A percentile compares a stretch with the other conserved stretches of the same genome.
Conservation (phyloP, 345 rosid genomes). For the Capsella bursapastoris region DNA sequence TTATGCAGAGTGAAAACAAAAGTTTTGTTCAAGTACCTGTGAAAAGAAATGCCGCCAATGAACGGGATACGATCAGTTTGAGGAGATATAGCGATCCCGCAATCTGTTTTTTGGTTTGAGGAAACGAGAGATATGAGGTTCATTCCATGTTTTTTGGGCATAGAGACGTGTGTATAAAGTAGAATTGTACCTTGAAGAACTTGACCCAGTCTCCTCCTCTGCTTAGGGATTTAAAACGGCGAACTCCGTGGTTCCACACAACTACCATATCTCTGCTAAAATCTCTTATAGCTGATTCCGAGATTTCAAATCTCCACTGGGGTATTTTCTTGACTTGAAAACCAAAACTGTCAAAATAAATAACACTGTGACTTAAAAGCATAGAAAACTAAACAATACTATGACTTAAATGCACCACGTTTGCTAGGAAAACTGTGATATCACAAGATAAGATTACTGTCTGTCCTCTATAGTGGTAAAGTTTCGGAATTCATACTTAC, state of each 20-base stretch:
- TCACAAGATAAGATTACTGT: conserved; percentile 7
- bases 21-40: conserved; percentile 51
- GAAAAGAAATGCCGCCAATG: conserved; percentile 50
- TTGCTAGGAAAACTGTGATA: not conserved
- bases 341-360: conserved; percentile 58
- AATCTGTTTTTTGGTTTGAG: conserved; percentile 46
- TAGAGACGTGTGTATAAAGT: not conserved
- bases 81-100: conserved; percentile 51
- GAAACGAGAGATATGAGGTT: conserved; percentile 16
- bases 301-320: conserved; percentile 59
- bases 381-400: conserved; percentile 27
- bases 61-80: conserved; percentile 50
- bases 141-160: conserved; percentile 8
- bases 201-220: conserved; percentile 70
- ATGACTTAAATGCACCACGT: not conserved
- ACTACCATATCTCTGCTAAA: conserved; percentile 48
- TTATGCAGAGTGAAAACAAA: not conserved
- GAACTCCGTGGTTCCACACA: conserved; percentile 63
- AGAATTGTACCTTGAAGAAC: conserved; percentile 61
- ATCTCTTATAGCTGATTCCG: conserved; percentile 55
- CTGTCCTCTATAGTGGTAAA: conserved; percentile 11
- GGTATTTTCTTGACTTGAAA: conserved; percentile 54
- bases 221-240: conserved; percentile 50
- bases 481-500: conserved; percentile 54
- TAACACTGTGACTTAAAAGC: conserved; percentile 2